These are phyloP conservation scores for Pichia pseudocactophila DNA, from an alignment of 805 yeast genomes.

Conservation along the genomic window DNA sequence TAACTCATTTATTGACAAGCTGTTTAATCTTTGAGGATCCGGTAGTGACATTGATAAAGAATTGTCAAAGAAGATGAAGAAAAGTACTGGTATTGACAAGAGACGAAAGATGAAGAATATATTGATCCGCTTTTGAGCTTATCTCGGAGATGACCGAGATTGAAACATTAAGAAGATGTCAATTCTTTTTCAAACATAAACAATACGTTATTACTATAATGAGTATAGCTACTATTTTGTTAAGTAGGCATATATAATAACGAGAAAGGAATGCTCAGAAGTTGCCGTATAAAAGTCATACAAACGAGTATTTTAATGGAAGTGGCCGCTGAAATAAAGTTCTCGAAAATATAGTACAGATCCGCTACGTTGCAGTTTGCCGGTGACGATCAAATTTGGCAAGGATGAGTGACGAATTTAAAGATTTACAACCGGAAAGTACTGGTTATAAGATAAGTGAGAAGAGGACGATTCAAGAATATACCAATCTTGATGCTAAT, in stretches of 20 bases:
- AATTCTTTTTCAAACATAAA: too few species aligned
- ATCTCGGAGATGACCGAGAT: background rate
- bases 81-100: conserved; percentile 15
- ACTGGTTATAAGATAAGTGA: conserved; percentile 58
- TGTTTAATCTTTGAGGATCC: conserved; percentile 17
- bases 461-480: conserved; percentile 77
- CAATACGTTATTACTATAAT: too few species aligned
- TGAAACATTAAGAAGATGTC: too few species aligned
- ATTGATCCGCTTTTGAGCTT: background rate
- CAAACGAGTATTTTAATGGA: too few species aligned
- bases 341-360: too few species aligned
- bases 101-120: background rate
- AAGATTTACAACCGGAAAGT: conserved; percentile 54
- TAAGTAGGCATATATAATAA: too few species aligned
- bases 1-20: conserved; percentile 23
- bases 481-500: conserved; percentile 74
- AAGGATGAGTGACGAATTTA: conserved; percentile 23
- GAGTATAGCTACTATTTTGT: too few species aligned
- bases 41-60: conserved; percentile 20
- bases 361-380: too few species aligned
- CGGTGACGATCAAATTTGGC: background rate
- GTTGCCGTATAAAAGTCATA: too few species aligned
- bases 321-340: too few species aligned
- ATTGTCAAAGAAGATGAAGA: too few species aligned
- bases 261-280: too few species aligned